Evolutionary conservation across 495 filamentous ascomycete species (phyloP).

Genomic region (Haplographium delicatum): DNA sequence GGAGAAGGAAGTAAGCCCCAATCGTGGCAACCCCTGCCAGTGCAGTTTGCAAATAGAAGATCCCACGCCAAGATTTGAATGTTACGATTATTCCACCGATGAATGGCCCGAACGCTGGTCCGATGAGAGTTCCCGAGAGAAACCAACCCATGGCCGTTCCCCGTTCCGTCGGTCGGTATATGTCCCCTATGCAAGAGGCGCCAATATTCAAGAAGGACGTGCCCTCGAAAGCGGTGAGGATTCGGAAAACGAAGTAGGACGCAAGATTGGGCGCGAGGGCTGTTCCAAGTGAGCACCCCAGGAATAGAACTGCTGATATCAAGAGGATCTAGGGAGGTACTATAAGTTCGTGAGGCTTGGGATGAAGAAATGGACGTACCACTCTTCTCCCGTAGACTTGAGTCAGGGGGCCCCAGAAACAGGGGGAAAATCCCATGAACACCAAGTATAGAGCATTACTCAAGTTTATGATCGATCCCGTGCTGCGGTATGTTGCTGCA

Average conservation of each 20-base stretch:
- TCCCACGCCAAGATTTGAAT: conserved; percentile 60
- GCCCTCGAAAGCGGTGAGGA: conserved; percentile 66
- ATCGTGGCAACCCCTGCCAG: conserved; percentile 52
- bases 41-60: conserved; percentile 69
- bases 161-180: conserved; percentile 59
- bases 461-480: conserved; percentile 60
- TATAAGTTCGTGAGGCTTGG: background rate
- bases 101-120: conserved; percentile 67
- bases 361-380: conserved; percentile 29
- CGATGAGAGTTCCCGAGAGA: conserved; percentile 61
- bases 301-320: conserved; percentile 52
- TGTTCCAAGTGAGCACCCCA: conserved; percentile 58
- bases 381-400: conserved; percentile 60
- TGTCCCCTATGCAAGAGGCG: conserved; percentile 58
- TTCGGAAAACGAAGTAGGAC: conserved; percentile 63
- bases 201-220: conserved; percentile 65
- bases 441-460: conserved; percentile 65
- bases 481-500: conserved; percentile 54
- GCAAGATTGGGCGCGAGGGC: conserved; percentile 61
- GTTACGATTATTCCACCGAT: conserved; percentile 65
- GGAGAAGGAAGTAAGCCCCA: conserved; percentile 58
- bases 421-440: conserved; percentile 63
- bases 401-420: conserved; percentile 63
- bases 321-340: conserved; percentile 45
- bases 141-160: conserved; percentile 68